A percentile compares a stretch with the other conserved stretches of the same genome.
Evolutionary conservation across 306 rosid genomes (phyloP).

Genomic region (Begonia masoniana): DNA sequence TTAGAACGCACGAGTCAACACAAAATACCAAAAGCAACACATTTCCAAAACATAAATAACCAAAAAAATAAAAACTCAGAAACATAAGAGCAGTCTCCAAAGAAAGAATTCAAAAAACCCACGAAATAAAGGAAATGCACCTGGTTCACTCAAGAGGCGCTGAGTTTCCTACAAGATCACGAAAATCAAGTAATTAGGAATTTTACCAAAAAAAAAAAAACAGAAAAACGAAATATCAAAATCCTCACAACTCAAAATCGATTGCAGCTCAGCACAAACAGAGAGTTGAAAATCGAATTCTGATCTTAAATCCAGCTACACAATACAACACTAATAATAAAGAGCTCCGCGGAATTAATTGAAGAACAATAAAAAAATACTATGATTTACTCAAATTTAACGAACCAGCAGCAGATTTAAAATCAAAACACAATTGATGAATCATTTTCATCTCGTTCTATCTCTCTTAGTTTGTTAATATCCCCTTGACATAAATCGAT

Average conservation of each 20-base stretch:
- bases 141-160: slow-evolving; percentile 98
- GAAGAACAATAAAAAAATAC: neutral
- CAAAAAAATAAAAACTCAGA: neutral
- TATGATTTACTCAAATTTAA: neutral
- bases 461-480: neutral
- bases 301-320: neutral
- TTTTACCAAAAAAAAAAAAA: slow-evolving; percentile 9
- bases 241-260: neutral
- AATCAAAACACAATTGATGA: neutral
- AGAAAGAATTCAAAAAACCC: slow-evolving; percentile 1
- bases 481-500: slow-evolving; percentile 9
- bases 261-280: neutral
- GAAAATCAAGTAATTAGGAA: slow-evolving; percentile 7
- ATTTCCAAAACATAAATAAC: neutral
- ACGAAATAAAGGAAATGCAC: slow-evolving; percentile 19
- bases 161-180: slow-evolving; percentile 77
- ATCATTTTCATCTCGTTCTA: neutral
- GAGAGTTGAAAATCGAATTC: slow-evolving; percentile 1
- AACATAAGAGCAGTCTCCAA: slow-evolving; percentile 3
- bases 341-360: neutral
- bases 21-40: neutral
- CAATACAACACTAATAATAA: neutral
- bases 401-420: neutral
- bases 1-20: neutral
- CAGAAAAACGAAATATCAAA: neutral